Evolutionary conservation across 768 basidiomycete species (phyloP).

Genomic region (Boletellus ananas): DNA sequence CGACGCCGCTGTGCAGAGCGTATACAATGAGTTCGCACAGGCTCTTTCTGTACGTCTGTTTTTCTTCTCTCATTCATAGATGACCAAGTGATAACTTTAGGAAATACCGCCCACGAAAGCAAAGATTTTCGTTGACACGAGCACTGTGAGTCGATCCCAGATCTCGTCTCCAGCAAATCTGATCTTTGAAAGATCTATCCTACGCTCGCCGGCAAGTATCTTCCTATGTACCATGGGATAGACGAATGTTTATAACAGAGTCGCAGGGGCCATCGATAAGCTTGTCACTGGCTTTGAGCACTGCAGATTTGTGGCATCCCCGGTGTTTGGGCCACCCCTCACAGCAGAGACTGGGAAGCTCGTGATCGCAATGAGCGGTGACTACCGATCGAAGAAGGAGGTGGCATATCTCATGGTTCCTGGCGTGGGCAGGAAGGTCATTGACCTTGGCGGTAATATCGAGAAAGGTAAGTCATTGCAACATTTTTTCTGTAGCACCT

Average conservation of each 20-base stretch:
- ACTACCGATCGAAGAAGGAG: constrained; percentile 78
- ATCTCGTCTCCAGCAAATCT: constrained; percentile 1
- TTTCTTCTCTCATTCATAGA: not conserved
- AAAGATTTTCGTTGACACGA: constrained; percentile 84
- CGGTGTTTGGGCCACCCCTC: constrained; percentile 72
- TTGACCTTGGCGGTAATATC: constrained; percentile 82
- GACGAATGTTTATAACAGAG: not conserved
- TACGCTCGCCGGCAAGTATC: constrained; percentile 40
- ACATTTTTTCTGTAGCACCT: not conserved
- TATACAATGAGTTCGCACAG: constrained; percentile 59
- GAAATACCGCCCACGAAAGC: constrained; percentile 40
- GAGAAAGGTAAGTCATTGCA: constrained; percentile 58
- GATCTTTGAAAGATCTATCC: constrained; percentile 49
- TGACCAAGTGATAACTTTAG: constrained; percentile 22
- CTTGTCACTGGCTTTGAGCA: constrained; percentile 57
- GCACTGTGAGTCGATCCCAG: constrained; percentile 54
- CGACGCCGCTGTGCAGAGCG: constrained; percentile 63
- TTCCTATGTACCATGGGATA: not conserved
- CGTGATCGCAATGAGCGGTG: constrained; percentile 74
- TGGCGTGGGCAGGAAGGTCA: constrained; percentile 68
- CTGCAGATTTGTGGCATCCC: constrained; percentile 66
- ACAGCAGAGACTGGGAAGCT: constrained; percentile 65
- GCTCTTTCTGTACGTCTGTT: constrained; percentile 48
- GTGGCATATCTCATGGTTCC: constrained; percentile 77
- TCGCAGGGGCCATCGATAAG: constrained; percentile 62